These are phyloP conservation scores for Wickerhamomyces ciferrii DNA, from an alignment of 805 yeast species.

Conservation along the genomic window DNA sequence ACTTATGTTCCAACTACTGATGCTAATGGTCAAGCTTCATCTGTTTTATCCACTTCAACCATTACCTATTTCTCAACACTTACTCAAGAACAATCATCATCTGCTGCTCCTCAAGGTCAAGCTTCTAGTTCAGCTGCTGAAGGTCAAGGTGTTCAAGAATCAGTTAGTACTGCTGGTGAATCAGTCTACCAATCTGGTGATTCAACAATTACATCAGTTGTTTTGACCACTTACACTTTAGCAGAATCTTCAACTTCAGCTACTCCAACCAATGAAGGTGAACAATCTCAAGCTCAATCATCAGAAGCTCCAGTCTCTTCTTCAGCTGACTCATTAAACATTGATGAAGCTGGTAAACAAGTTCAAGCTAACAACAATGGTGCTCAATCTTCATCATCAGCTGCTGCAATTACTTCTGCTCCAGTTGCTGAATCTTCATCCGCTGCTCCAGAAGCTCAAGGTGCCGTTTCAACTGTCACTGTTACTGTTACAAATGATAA, in stretches of 20 bases:
- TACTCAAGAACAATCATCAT: constrained; percentile 2
- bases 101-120: constrained; percentile 4
- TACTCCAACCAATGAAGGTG: neutral
- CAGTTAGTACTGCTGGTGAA: neutral
- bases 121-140: neutral
- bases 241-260: constrained; percentile 1
- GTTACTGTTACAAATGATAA: constrained; percentile 18
- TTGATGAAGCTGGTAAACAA: neutral
- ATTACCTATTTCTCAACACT: constrained; percentile 15
- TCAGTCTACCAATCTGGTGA: neutral
- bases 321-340: neutral
- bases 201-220: constrained; percentile 3
- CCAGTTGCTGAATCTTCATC: neutral
- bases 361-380: neutral
- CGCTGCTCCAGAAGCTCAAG: constrained; percentile 3
- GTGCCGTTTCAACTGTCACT: constrained; percentile 11
- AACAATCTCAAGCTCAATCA: neutral
- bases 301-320: constrained; percentile 1
- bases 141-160: constrained; percentile 3
- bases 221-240: constrained; percentile 6
- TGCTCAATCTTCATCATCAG: neutral
- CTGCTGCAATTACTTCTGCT: neutral
- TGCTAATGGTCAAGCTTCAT: constrained; percentile 12
- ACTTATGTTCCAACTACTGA: constrained; percentile 17
- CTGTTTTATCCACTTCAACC: constrained; percentile 10